phyloP scores from a whole-genome alignment of 2,329 filamentous ascomycete genomes.

The Drechslerella dactyloides region DNA sequence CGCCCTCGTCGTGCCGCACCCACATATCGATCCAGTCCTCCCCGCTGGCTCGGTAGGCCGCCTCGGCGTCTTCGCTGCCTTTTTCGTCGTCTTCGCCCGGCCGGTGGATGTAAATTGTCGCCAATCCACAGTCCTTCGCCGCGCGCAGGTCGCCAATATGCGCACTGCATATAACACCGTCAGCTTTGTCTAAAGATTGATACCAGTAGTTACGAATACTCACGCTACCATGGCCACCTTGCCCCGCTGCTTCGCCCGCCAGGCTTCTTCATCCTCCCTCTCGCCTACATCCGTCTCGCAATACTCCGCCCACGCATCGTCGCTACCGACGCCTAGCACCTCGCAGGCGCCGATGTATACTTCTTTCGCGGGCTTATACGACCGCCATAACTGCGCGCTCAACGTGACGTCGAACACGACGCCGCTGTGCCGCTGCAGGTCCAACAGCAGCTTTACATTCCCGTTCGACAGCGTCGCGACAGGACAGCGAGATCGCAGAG shows the following conservation, averaged over 20 bases:
- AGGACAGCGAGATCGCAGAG: conserved; percentile 64
- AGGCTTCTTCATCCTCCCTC: conserved; percentile 14
- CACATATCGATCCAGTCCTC: conserved; percentile 71
- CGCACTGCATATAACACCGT: conserved; percentile 7
- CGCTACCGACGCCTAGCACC: conserved; percentile 54
- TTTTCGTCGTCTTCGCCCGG: conserved; percentile 70
- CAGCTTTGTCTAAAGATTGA: background rate
- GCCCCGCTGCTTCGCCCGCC: conserved; percentile 27
- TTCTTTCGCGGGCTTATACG: conserved; percentile 74
- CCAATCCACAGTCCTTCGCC: conserved; percentile 69
- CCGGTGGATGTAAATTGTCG: conserved; percentile 77
- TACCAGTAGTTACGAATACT: conserved; percentile 72
- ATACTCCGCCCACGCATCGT: conserved; percentile 20
- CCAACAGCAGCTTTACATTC: conserved; percentile 70
- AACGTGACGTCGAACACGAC: conserved; percentile 70
- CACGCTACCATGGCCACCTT: conserved; percentile 76
- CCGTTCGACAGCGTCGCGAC: conserved; percentile 78
- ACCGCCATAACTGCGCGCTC: conserved; percentile 72
- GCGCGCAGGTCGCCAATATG: conserved; percentile 57
- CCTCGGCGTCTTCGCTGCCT: conserved; percentile 66
- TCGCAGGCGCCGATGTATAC: conserved; percentile 73
- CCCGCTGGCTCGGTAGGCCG: conserved; percentile 63
- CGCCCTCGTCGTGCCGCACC: conserved; percentile 64
- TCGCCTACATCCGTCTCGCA: conserved; percentile 9
- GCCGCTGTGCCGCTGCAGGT: conserved; percentile 66